Evolutionary conservation across 352 stramenopile genomes (phyloP).

Genomic region (Phytophthora europaea): DNA sequence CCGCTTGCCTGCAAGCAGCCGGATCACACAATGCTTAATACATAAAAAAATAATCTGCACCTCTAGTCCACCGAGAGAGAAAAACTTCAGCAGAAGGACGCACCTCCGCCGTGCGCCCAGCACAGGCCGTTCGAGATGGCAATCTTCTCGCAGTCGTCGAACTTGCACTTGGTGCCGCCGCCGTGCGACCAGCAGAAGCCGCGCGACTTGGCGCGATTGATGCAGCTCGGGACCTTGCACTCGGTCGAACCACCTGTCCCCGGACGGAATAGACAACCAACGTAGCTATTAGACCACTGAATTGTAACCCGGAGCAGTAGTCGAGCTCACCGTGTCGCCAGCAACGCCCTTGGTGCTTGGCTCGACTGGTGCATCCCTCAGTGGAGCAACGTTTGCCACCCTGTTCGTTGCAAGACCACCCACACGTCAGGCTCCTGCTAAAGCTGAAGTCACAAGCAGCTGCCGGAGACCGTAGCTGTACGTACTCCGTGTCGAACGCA

Average conservation of each 20-base stretch:
- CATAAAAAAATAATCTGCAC: not conserved
- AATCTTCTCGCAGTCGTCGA: constrained; percentile 76
- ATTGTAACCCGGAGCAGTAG: not conserved
- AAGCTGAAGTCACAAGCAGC: constrained; percentile 10
- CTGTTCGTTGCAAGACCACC: constrained; percentile 31
- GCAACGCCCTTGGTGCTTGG: constrained; percentile 79
- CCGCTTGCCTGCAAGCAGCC: constrained; percentile 49
- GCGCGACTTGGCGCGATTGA: constrained; percentile 88
- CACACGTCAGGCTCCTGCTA: not conserved
- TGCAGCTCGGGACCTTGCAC: constrained; percentile 76
- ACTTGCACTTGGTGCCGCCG: constrained; percentile 85
- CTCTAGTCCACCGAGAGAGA: not conserved
- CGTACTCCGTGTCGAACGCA: constrained; percentile 79
- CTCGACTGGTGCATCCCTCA: constrained; percentile 72
- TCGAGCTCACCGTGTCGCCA: constrained; percentile 67
- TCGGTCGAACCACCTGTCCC: constrained; percentile 65
- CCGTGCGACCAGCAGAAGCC: constrained; percentile 90
- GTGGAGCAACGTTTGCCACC: constrained; percentile 73
- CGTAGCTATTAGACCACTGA: not conserved
- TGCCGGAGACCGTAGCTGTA: constrained; percentile 25
- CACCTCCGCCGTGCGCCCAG: constrained; percentile 82
- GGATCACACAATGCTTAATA: not conserved
- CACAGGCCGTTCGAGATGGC: constrained; percentile 83
- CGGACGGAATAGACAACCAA: constrained; percentile 7
- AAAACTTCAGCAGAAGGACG: not conserved